phyloP scores from a whole-genome alignment of 306 rosid genomes.

The Cotoneaster glaucophyllus region DNA sequence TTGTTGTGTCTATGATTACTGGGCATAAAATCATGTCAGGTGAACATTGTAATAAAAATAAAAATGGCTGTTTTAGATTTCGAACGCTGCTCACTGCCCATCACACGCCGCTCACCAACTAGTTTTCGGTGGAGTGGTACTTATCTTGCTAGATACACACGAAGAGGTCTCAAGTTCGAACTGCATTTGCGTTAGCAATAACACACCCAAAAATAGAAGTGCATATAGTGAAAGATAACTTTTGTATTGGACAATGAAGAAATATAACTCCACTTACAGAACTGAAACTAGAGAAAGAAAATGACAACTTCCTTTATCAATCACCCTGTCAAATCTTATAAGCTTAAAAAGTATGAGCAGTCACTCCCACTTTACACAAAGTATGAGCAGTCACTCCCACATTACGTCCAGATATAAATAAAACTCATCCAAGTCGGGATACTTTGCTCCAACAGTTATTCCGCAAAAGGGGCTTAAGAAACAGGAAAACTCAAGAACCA shows the following conservation, averaged over 20 bases:
- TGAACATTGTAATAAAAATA: background rate
- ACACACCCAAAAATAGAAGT: background rate
- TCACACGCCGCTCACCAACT: background rate
- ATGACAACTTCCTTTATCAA: background rate
- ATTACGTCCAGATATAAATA: constrained; percentile 18
- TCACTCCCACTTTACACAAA: background rate
- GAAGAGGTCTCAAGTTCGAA: background rate
- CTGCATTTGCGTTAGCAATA: background rate
- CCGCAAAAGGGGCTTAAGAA: constrained; percentile 2
- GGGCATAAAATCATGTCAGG: background rate
- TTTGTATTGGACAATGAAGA: constrained; percentile 1
- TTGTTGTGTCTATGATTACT: background rate
- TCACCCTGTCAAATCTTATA: constrained; percentile 11
- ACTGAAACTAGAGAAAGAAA: background rate
- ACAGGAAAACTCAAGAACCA: constrained; percentile 38
- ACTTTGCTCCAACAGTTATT: constrained; percentile 32
- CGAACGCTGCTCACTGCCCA: no score
- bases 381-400: constrained; percentile 19
- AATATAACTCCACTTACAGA: constrained; percentile 5
- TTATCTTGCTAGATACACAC: no score
- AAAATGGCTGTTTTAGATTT: background rate
- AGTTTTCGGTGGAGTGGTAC: background rate
- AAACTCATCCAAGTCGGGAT: constrained; percentile 19
- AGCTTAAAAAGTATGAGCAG: background rate
- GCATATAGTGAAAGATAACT: background rate